These are phyloP conservation scores for Blastobotrys parvus DNA, from an alignment of 805 yeast genomes.

Conservation along the genomic window DNA sequence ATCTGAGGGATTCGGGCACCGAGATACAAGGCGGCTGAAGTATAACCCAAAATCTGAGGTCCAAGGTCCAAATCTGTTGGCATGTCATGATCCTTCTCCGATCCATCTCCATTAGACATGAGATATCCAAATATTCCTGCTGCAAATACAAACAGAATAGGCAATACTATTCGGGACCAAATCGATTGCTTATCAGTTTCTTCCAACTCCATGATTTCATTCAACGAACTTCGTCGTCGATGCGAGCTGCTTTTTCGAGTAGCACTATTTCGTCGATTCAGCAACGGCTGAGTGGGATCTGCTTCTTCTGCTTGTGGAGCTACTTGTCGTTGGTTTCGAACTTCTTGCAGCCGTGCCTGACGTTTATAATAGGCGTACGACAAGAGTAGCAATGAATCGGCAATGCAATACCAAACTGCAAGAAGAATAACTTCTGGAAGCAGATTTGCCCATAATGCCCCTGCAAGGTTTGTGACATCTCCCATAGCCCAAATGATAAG, in stretches of 20 bases:
- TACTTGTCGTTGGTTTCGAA: not conserved
- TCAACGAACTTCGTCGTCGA: conserved; percentile 42
- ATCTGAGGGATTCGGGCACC: conserved; percentile 84
- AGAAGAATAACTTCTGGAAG: conserved; percentile 61
- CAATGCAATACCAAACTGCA: conserved; percentile 70
- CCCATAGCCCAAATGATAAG: conserved; percentile 65
- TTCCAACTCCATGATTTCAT: conserved; percentile 42
- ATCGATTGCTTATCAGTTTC: conserved; percentile 14
- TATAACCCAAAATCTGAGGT: conserved; percentile 63
- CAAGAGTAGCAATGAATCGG: conserved; percentile 51
- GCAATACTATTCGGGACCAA: conserved; percentile 46
- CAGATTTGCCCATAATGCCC: conserved; percentile 61
- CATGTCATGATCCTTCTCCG: conserved; percentile 14
- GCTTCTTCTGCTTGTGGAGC: conserved; percentile 4
- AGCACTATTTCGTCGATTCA: conserved; percentile 23
- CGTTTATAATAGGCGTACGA: conserved; percentile 49
- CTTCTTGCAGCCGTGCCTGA: conserved; percentile 2
- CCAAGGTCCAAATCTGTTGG: conserved; percentile 32
- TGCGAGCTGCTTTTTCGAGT: conserved; percentile 18
- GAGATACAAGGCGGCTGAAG: conserved; percentile 59
- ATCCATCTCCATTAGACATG: conserved; percentile 31
- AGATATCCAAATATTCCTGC: conserved; percentile 59
- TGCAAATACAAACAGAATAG: conserved; percentile 50
- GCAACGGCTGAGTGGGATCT: conserved; percentile 20
- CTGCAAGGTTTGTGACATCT: conserved; percentile 57